Evolutionary conservation across 495 filamentous ascomycete genomes (phyloP), one percentile per base, ranked within the genome.

Genomic region (Neurospora intermedia): DNA sequence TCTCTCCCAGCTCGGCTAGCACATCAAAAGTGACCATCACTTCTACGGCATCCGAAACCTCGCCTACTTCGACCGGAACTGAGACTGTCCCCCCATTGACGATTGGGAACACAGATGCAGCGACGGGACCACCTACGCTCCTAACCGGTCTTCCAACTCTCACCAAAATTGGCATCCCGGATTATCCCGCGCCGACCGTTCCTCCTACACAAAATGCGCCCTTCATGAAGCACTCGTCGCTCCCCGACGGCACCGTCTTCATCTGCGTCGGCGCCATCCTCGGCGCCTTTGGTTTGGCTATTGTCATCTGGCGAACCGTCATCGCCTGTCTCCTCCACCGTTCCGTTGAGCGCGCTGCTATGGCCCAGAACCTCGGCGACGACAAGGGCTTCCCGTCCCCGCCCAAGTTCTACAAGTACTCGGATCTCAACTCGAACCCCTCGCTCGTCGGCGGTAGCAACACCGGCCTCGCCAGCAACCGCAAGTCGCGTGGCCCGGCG

Each of bases 241-340:
- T 94, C 9, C 96, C 96, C 0, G 93, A 98, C 82, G 96, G 96
- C 20, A 98, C 96, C 35, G 90, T 99, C 42, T 99, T 99, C 84
- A 99, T 99, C 78, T 90, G 87, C 48, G 96, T 98, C 23, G 96
- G 96, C 66, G 93, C 94, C 23, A 90, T 91, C 41, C 87, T 99
- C 5, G 96, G 91, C 40, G 89, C 94, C 73, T 88, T 98, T 73
- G 93, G 89, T 5, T 82, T 93, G 13, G 87, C 90, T 31, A 87
- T 99, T 20, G 86, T 98, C 3, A 87, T 90, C 71, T 99, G 96
- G 96, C 92, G 96, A 71, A 91, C 86, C 69, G 87, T 97, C 72
- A 90, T 98, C 27, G 94, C 92, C 76, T 98, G 93, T 90, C 93
- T 94, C 16, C 86, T 99, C 31, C 94, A 97, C 81, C 93, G 94